A percentile compares a stretch with the other conserved stretches of the same genome.
Conservation (phyloP, 352 stramenopile genomes). For the Phytophthora ohioensis region DNA sequence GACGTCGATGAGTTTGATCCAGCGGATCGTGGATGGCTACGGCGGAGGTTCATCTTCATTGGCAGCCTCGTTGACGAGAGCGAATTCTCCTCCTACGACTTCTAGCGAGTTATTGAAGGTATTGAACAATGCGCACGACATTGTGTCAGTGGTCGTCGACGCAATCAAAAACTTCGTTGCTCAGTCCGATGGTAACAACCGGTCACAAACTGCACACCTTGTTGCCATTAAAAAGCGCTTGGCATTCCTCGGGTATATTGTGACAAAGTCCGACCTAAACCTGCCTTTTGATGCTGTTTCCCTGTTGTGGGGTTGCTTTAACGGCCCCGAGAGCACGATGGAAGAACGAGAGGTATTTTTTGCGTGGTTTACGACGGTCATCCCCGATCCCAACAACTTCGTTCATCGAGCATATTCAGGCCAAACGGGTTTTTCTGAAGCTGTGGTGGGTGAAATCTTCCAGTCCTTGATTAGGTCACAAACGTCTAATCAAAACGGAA, state of each 20-base stretch:
- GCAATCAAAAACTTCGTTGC: constrained; percentile 62
- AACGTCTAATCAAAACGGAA: constrained; percentile 15
- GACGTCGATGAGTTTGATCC: constrained; percentile 82
- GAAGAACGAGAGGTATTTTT: constrained; percentile 73
- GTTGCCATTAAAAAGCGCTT: constrained; percentile 54
- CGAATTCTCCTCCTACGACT: constrained; percentile 43
- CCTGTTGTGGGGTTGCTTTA: constrained; percentile 72
- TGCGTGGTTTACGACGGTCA: constrained; percentile 71
- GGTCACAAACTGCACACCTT: constrained; percentile 20
- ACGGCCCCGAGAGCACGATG: constrained; percentile 36
- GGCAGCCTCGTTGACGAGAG: constrained; percentile 48
- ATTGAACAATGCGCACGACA: constrained; percentile 64
- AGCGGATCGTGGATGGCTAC: constrained; percentile 68
- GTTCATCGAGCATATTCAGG: constrained; percentile 70
- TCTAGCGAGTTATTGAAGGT: constrained; percentile 73
- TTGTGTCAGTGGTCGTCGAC: constrained; percentile 67
- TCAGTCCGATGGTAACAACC: constrained; percentile 20
- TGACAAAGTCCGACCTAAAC: constrained; percentile 78
- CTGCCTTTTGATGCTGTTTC: constrained; percentile 69
- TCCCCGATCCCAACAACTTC: constrained; percentile 78
- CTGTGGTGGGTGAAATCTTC: constrained; percentile 60
- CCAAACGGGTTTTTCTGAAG: constrained; percentile 66
- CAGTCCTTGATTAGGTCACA: constrained; percentile 50
- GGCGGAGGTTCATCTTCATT: constrained; percentile 44
- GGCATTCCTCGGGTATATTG: constrained; percentile 79